Evolutionary conservation across 768 basidiomycete genomes (phyloP).

Genomic region (Russula virescens): DNA sequence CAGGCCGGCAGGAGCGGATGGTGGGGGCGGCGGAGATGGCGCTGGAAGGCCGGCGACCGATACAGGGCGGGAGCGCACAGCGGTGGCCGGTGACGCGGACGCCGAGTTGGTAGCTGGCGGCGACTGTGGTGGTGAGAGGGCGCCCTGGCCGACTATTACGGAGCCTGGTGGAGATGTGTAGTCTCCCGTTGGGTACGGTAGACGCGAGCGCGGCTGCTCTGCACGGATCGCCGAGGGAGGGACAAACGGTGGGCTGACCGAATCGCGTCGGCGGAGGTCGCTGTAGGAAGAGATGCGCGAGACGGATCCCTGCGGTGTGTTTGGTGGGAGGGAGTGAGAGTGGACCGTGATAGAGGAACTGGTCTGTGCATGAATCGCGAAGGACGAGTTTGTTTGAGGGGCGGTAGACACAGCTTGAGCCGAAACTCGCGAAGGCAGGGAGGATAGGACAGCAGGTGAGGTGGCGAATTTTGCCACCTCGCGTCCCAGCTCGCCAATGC

Average conservation of each 20-base stretch:
- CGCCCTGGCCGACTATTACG: conserved; percentile 31
- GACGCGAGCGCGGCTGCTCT: conserved; percentile 42
- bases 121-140: conserved; percentile 50
- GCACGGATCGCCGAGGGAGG: conserved; percentile 39
- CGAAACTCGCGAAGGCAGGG: conserved; percentile 44
- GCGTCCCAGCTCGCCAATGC: conserved; percentile 67
- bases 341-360: conserved; percentile 30
- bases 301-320: conserved; percentile 31
- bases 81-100: conserved; percentile 12
- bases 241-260: conserved; percentile 50
- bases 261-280: conserved; percentile 43
- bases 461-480: conserved; percentile 74
- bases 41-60: conserved; percentile 46
- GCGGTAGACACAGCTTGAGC: conserved; percentile 39
- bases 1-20: conserved; percentile 13
- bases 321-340: conserved; percentile 29
- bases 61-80: conserved; percentile 34
- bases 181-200: conserved; percentile 82
- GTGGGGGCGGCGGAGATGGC: conserved; percentile 20
- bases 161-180: conserved; percentile 63
- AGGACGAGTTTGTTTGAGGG: conserved; percentile 45
- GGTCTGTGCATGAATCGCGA: conserved; percentile 35
- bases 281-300: conserved; percentile 15
- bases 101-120: conserved; percentile 35
- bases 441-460: conserved; percentile 46